Conservation (phyloP, 805 yeast species). For the Spathaspora sp. region DNA sequence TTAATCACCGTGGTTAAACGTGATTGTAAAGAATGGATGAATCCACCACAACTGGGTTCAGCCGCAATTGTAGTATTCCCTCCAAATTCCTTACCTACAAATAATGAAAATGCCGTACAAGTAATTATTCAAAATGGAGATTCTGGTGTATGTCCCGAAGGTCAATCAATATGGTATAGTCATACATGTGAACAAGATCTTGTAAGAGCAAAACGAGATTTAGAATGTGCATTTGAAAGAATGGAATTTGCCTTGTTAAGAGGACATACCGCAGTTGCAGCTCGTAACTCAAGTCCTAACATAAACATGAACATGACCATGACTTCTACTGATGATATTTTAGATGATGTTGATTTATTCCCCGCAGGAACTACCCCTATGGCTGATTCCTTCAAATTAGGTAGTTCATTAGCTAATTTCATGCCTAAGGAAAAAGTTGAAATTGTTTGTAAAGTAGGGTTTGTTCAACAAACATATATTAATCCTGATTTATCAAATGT, state of each 20-base stretch:
- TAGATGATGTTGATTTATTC: constrained; percentile 50
- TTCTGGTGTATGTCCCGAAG: constrained; percentile 82
- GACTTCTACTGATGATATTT: constrained; percentile 22
- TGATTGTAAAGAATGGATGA: constrained; percentile 88
- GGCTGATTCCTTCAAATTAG: constrained; percentile 78
- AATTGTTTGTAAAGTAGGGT: constrained; percentile 39
- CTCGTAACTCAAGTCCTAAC: neutral
- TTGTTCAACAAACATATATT: constrained; percentile 33
- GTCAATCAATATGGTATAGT: constrained; percentile 87
- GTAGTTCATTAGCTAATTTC: constrained; percentile 73
- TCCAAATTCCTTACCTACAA: constrained; percentile 65
- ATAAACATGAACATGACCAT: neutral
- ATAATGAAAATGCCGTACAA: constrained; percentile 75
- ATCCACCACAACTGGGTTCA: constrained; percentile 61
- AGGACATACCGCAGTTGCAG: constrained; percentile 49
- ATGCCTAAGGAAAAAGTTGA: constrained; percentile 70
- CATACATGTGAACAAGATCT: constrained; percentile 69
- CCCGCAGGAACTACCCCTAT: constrained; percentile 28
- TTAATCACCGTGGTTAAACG: constrained; percentile 79
- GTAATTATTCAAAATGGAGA: constrained; percentile 85
- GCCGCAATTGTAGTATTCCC: constrained; percentile 92
- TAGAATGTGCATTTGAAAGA: constrained; percentile 75
- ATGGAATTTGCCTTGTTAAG: constrained; percentile 78
- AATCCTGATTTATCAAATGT: constrained; percentile 37
- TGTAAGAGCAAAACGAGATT: constrained; percentile 66